These are phyloP conservation scores for Aspergillus avenaceus DNA, from an alignment of 495 filamentous ascomycete species.

Conservation along the genomic window DNA sequence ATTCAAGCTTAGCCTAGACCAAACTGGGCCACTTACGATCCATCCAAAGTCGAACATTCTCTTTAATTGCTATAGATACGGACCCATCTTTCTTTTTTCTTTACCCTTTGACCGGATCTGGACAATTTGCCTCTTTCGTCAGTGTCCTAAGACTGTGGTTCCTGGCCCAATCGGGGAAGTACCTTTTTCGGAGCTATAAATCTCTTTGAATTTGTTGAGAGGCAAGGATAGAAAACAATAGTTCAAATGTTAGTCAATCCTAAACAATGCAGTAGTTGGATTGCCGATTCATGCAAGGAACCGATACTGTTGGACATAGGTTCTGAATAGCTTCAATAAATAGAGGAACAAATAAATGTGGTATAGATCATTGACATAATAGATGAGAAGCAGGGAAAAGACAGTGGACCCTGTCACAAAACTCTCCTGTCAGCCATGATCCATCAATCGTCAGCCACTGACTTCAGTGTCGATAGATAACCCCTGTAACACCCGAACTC, in stretches of 20 bases:
- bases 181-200: background rate
- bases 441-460: background rate
- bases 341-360: no score
- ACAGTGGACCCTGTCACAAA: background rate
- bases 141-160: no score
- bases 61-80: no score
- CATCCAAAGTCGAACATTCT: background rate
- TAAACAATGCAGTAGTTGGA: background rate
- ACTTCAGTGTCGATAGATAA: background rate
- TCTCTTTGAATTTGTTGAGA: constrained; percentile 3
- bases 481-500: no score
- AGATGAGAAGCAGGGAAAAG: no score
- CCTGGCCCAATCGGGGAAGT: background rate
- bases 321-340: no score
- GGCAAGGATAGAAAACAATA: constrained; percentile 4
- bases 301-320: no score
- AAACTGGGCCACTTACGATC: background rate
- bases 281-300: background rate
- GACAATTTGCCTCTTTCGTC: no score
- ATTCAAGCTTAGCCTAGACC: background rate
- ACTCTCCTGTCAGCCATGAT: background rate
- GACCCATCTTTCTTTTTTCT: background rate
- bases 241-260: background rate
- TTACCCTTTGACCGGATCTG: no score
- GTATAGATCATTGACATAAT: no score